These are phyloP conservation scores for Dipteronia dyeriana DNA, from an alignment of 345 rosid genomes.

Conservation along the genomic window DNA sequence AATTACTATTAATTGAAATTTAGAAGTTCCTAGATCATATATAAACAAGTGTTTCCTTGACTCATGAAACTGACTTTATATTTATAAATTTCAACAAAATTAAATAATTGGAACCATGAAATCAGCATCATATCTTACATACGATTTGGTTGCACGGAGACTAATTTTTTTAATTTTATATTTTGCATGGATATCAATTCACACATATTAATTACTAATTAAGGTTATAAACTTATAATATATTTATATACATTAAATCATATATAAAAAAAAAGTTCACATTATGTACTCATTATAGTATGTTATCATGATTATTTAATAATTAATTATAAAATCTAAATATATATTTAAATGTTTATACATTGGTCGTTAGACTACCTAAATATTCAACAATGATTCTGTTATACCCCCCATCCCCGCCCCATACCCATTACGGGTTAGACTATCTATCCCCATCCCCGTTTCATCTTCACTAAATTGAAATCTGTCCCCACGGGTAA, in stretches of 20 bases:
- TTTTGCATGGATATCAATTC: too few species aligned
- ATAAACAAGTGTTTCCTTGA: not conserved
- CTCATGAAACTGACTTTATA: constrained; percentile 1
- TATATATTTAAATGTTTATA: not conserved
- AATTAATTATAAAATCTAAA: not conserved
- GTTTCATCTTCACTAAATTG: too few species aligned
- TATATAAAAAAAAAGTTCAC: not conserved
- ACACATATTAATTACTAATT: too few species aligned
- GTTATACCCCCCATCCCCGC: too few species aligned
- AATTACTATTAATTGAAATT: not conserved
- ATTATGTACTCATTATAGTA: not conserved
- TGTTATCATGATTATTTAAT: not conserved
- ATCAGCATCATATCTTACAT: not conserved
- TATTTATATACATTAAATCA: constrained; percentile 5
- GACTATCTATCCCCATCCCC: too few species aligned
- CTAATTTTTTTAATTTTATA: not conserved
- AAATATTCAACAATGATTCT: not conserved
- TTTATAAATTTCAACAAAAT: not conserved
- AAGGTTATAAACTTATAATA: not conserved
- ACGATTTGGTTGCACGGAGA: not conserved
- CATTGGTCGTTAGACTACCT: not conserved
- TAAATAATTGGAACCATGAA: not conserved
- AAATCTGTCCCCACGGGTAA: too few species aligned
- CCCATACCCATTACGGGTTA: too few species aligned
- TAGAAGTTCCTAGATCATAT: constrained; percentile 12